These are phyloP conservation scores for Penicillium sp. DNA, from an alignment of 2,329 filamentous ascomycete species.

Conservation along the genomic window DNA sequence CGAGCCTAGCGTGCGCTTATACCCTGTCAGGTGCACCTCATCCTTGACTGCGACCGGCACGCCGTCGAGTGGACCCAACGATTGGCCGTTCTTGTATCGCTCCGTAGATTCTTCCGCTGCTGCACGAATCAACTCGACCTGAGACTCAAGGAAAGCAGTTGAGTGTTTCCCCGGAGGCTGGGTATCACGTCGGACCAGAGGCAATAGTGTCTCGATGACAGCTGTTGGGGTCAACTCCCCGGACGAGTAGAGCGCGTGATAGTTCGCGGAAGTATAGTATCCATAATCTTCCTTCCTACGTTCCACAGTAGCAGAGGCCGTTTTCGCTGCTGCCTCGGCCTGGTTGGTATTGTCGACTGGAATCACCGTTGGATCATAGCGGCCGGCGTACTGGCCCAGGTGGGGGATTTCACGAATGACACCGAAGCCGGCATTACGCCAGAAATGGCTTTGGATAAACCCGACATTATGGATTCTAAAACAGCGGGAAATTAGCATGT, in stretches of 20 bases:
- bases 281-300: slow-evolving; percentile 40
- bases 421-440: slow-evolving; percentile 68
- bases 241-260: slow-evolving; percentile 70
- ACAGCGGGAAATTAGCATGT: slow-evolving; percentile 4
- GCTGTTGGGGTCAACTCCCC: slow-evolving; percentile 69
- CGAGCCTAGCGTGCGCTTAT: slow-evolving; percentile 66
- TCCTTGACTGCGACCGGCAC: slow-evolving; percentile 84
- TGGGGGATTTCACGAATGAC: slow-evolving; percentile 55
- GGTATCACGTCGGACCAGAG: slow-evolving; percentile 64
- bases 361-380: slow-evolving; percentile 60
- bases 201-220: slow-evolving; percentile 69
- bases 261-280: slow-evolving; percentile 73
- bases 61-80: slow-evolving; percentile 72
- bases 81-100: slow-evolving; percentile 66
- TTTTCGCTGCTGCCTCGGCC: slow-evolving; percentile 19
- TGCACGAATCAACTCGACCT: slow-evolving; percentile 61
- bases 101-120: slow-evolving; percentile 72
- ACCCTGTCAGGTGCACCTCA: slow-evolving; percentile 70
- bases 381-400: slow-evolving; percentile 55
- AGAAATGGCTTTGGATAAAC: slow-evolving; percentile 64
- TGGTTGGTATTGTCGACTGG: slow-evolving; percentile 35
- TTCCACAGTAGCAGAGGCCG: slow-evolving; percentile 32
- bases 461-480: slow-evolving; percentile 58
- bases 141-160: slow-evolving; percentile 69
- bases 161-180: slow-evolving; percentile 61